Conservation (phyloP, 257 asterid genomes). For the Solanum phureja region DNA sequence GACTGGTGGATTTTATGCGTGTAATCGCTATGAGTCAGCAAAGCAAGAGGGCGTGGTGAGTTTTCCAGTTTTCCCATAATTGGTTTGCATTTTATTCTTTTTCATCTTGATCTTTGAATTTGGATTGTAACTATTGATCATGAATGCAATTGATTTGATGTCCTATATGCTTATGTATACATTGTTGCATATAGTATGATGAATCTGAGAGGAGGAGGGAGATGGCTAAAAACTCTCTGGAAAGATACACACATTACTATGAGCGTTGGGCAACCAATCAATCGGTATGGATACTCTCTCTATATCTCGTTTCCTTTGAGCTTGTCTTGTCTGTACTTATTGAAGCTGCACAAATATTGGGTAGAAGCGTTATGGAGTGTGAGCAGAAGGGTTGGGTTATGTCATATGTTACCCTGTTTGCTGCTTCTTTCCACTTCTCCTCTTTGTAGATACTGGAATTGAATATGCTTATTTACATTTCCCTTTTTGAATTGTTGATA, state of each 20-base stretch:
- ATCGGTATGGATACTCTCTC: slow-evolving; percentile 44
- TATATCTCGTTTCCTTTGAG: not conserved
- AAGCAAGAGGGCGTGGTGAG: slow-evolving; percentile 98
- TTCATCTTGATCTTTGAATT: not conserved
- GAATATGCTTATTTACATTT: not conserved
- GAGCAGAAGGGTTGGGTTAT: not conserved
- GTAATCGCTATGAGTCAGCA: slow-evolving; percentile 98
- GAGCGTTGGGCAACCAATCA: slow-evolving; percentile 99
- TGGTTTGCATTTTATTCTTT: not conserved
- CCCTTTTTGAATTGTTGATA: not conserved
- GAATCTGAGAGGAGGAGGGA: slow-evolving; percentile 96
- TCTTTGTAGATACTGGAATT: not conserved
- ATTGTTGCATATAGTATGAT: slow-evolving; percentile 60
- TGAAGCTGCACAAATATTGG: not conserved
- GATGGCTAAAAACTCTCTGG: slow-evolving; percentile 99
- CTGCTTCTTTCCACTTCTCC: not conserved
- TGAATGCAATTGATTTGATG: not conserved
- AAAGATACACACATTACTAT: slow-evolving; percentile 98
- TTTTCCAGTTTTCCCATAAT: not conserved
- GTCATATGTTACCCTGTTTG: not conserved
- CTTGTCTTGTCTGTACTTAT: not conserved
- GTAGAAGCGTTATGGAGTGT: not conserved
- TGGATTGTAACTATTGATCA: not conserved
- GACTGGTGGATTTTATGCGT: slow-evolving; percentile 98
- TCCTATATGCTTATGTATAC: not conserved